A percentile compares a stretch with the other conserved stretches of the same genome.
Evolutionary conservation across 148 eudicot species (phyloP).

Genomic region (Vaccinium darrowii): DNA sequence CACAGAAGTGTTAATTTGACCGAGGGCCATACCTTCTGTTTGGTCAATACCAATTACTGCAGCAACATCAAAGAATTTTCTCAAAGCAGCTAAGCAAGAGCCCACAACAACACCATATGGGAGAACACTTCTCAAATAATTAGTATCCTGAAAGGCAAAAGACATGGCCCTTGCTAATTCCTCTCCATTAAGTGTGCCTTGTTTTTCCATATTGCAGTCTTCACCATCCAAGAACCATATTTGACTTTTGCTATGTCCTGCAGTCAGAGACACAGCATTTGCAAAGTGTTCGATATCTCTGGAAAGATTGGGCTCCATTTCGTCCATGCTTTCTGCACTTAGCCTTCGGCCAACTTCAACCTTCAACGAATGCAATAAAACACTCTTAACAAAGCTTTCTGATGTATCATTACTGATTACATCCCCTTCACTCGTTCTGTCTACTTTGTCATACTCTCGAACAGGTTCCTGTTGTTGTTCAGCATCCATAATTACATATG

Average conservation of each 20-base stretch:
- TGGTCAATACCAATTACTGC: slow-evolving; percentile 22
- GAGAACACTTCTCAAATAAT: slow-evolving; percentile 56
- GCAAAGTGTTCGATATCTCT: slow-evolving; percentile 67
- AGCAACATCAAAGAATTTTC: slow-evolving; percentile 45
- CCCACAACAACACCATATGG: slow-evolving; percentile 91
- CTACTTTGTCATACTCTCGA: slow-evolving; percentile 28
- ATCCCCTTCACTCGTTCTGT: slow-evolving; percentile 20
- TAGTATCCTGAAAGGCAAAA: slow-evolving; percentile 51
- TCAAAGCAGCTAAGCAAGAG: slow-evolving; percentile 81
- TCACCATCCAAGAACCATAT: slow-evolving; percentile 22
- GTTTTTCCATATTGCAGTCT: slow-evolving; percentile 26
- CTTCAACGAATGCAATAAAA: slow-evolving; percentile 53
- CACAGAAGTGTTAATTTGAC: slow-evolving; percentile 22
- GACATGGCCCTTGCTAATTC: slow-evolving; percentile 55
- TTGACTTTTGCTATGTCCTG: slow-evolving; percentile 22
- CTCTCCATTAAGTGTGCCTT: slow-evolving; percentile 43
- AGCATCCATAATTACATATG: slow-evolving; percentile 66
- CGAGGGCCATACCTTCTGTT: slow-evolving; percentile 26
- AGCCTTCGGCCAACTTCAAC: slow-evolving; percentile 74
- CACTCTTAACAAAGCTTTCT: slow-evolving; percentile 37
- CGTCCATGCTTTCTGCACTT: slow-evolving; percentile 46
- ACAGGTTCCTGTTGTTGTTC: slow-evolving; percentile 36
- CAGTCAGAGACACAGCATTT: slow-evolving; percentile 51
- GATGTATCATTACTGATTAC: slow-evolving; percentile 20
- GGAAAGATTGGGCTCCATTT: slow-evolving; percentile 46